phyloP scores from a whole-genome alignment of 2,329 filamentous ascomycete genomes.

The Colletotrichum brevisporum region DNA sequence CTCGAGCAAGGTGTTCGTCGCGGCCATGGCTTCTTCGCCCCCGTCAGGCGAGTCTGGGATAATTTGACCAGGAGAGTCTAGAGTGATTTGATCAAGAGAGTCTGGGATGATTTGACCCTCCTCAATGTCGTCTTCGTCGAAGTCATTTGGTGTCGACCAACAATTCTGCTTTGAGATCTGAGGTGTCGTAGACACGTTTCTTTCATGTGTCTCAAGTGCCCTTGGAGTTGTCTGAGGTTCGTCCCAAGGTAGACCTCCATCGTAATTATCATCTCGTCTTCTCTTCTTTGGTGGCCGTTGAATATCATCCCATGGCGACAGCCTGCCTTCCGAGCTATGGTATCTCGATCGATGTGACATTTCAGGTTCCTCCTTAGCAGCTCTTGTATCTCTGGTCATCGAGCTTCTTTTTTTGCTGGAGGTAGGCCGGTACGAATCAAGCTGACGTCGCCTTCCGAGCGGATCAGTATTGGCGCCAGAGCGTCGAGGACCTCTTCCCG shows the following conservation, averaged over 20 bases:
- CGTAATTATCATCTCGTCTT: background rate
- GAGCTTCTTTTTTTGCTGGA: background rate
- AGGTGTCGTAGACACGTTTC: background rate
- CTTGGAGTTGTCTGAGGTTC: background rate
- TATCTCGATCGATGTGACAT: background rate
- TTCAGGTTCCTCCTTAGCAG: background rate
- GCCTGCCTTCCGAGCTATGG: slow-evolving; percentile 40
- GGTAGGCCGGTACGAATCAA: slow-evolving; percentile 5
- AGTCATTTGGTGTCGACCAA: background rate
- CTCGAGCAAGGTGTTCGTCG: slow-evolving; percentile 18
- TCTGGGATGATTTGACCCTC: too few relatives aligned
- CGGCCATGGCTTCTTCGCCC: background rate
- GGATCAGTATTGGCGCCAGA: slow-evolving; percentile 19
- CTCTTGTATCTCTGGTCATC: too few relatives aligned
- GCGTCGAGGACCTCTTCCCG: background rate
- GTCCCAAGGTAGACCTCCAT: slow-evolving; percentile 17
- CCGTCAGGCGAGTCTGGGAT: background rate
- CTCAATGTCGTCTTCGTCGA: too few relatives aligned
- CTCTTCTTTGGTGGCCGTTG: slow-evolving; percentile 23
- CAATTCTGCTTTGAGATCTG: background rate
- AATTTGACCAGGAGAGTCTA: too few relatives aligned
- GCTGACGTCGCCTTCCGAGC: slow-evolving; percentile 5
- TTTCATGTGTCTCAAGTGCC: background rate
- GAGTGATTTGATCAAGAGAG: too few relatives aligned
- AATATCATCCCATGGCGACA: slow-evolving; percentile 48